Evolutionary conservation across 192 early-diverging fungal species (phyloP).

Genomic region (Backusella macrospora): DNA sequence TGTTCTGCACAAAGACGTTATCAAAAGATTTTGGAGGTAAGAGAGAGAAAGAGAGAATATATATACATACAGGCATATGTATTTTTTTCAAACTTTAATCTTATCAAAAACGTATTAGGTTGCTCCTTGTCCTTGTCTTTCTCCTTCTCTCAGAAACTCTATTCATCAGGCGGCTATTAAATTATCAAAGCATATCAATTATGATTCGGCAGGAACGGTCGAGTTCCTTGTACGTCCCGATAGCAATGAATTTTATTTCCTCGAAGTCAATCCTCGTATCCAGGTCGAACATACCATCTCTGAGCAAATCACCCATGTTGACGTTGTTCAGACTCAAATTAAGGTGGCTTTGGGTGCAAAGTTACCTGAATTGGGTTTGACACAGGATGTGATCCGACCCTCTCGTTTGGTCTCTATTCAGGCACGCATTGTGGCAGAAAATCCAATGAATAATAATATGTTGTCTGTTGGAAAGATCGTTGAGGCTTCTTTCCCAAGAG

Average conservation of each 20-base stretch:
- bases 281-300: constrained; percentile 98
- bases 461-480: constrained; percentile 35
- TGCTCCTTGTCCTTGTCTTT: constrained; percentile 62
- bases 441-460: constrained; percentile 64
- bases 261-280: constrained; percentile 94
- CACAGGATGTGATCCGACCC: constrained; percentile 76
- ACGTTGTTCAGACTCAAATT: constrained; percentile 71
- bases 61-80: neutral
- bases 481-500: constrained; percentile 74
- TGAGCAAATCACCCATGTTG: constrained; percentile 87
- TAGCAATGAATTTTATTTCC: constrained; percentile 85
- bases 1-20: constrained; percentile 91
- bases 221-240: constrained; percentile 91
- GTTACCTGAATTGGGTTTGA: constrained; percentile 50
- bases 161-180: constrained; percentile 85
- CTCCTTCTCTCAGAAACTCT: constrained; percentile 60
- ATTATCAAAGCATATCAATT: constrained; percentile 82
- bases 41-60: constrained; percentile 31
- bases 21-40: constrained; percentile 95
- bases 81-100: neutral
- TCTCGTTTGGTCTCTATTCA: constrained; percentile 84
- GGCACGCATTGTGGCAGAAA: constrained; percentile 95
- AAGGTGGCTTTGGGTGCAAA: constrained; percentile 27
- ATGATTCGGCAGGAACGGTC: constrained; percentile 92
- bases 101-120: constrained; percentile 18